A percentile compares a stretch with the other conserved stretches of the same genome.
phyloP scores from a whole-genome alignment of 2,329 filamentous ascomycete genomes.

The Drechslera avenae region DNA sequence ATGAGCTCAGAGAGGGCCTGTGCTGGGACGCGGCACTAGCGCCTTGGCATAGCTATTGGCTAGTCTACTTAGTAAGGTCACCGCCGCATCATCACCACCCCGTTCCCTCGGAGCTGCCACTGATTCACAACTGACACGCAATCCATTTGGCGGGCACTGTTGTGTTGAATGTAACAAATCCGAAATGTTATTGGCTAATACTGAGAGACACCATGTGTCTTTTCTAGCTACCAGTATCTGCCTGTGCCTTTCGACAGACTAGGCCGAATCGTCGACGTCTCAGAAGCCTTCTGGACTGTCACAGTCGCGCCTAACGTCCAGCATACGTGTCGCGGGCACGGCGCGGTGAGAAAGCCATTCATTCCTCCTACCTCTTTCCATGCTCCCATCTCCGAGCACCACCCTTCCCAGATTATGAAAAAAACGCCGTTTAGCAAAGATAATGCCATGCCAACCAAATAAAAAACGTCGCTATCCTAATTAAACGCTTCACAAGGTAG shows the following conservation, averaged over 20 bases:
- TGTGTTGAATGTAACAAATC: conserved; percentile 16
- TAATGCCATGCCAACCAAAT: conserved; percentile 2
- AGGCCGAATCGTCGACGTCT: too few relatives aligned
- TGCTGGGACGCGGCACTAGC: conserved; percentile 17
- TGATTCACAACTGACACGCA: too few relatives aligned
- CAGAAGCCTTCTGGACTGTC: too few relatives aligned
- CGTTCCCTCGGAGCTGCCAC: not conserved
- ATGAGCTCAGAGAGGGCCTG: conserved; percentile 9
- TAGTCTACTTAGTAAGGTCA: not conserved
- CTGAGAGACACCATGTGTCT: conserved; percentile 13
- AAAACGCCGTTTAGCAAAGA: not conserved
- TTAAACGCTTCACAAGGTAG: conserved; percentile 22
- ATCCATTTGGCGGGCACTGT: not conserved
- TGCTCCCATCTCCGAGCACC: not conserved
- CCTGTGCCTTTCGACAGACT: not conserved
- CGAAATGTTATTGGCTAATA: conserved; percentile 20
- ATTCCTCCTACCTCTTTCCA: not conserved
- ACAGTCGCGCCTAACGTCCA: not conserved
- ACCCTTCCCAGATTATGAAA: not conserved
- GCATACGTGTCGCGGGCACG: not conserved
- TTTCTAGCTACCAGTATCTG: conserved; percentile 5
- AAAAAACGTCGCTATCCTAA: not conserved
- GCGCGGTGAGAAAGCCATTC: too few relatives aligned
- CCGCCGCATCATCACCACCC: not conserved
- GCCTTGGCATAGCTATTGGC: conserved; percentile 17